Evolutionary conservation across 768 basidiomycete genomes (phyloP).

Genomic region (Mycena haematopus): DNA sequence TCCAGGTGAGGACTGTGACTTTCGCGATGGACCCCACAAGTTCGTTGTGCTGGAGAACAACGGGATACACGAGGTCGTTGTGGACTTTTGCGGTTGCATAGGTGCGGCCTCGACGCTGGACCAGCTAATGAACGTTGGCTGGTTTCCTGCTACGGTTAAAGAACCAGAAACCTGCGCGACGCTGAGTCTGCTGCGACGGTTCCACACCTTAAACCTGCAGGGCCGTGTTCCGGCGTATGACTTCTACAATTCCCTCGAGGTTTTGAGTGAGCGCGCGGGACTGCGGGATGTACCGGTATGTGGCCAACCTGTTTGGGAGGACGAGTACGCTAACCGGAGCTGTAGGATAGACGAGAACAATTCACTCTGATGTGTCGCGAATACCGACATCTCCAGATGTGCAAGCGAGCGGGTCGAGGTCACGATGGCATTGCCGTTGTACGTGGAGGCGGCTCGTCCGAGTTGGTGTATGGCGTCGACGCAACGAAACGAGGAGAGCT

Average conservation of each 20-base stretch:
- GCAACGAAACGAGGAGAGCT: slow-evolving; percentile 11
- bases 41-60: slow-evolving; percentile 34
- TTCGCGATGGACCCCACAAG: background rate
- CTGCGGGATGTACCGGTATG: background rate
- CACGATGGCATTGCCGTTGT: slow-evolving; percentile 2
- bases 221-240: slow-evolving; percentile 11
- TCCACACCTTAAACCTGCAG: slow-evolving; percentile 32
- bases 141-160: slow-evolving; percentile 33
- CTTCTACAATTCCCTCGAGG: slow-evolving; percentile 18
- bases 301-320: too few relatives aligned
- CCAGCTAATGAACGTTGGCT: slow-evolving; percentile 30
- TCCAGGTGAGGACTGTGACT: slow-evolving; percentile 17
- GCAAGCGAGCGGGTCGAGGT: slow-evolving; percentile 17
- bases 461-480: slow-evolving; percentile 3
- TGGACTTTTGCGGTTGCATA: slow-evolving; percentile 33
- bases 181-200: slow-evolving; percentile 27
- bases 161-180: slow-evolving; percentile 32
- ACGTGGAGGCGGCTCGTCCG: background rate
- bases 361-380: slow-evolving; percentile 15
- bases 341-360: background rate
- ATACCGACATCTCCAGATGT: slow-evolving; percentile 26
- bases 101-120: background rate
- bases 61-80: slow-evolving; percentile 28
- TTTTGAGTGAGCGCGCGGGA: slow-evolving; percentile 1
- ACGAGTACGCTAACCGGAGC: too few relatives aligned